These are phyloP conservation scores for Pterulicium gracile DNA, from an alignment of 1,284 basidiomycete species.

Conservation along the genomic window DNA sequence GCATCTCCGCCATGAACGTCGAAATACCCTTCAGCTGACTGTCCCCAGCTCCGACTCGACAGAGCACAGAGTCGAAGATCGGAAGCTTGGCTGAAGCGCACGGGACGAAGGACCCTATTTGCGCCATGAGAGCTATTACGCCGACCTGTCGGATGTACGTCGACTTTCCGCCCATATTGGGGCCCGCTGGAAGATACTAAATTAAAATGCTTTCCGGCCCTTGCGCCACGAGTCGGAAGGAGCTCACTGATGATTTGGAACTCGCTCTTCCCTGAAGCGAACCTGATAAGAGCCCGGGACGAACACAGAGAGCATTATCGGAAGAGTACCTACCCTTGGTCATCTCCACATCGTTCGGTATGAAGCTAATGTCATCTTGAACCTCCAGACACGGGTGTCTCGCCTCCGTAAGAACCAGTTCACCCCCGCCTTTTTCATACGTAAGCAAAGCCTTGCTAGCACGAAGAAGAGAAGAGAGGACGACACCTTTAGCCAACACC, in stretches of 20 bases:
- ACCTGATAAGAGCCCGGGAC: conserved; percentile 2
- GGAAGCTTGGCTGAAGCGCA: conserved; percentile 80
- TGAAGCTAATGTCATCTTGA: conserved; percentile 92
- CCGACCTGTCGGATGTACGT: conserved; percentile 90
- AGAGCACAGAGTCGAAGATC: conserved; percentile 93
- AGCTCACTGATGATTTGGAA: conserved; percentile 77
- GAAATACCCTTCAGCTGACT: conserved; percentile 96
- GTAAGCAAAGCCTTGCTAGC: neutral
- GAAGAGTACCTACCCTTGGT: conserved; percentile 53
- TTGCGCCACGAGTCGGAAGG: conserved; percentile 7
- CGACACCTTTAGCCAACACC: conserved; percentile 59
- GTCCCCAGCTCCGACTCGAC: conserved; percentile 95
- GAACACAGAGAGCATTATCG: conserved; percentile 9
- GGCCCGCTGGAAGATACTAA: conserved; percentile 52
- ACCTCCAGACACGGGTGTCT: conserved; percentile 96
- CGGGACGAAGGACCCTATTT: conserved; percentile 92
- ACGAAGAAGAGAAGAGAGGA: neutral
- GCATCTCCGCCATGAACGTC: conserved; percentile 99
- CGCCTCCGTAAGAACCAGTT: conserved; percentile 70
- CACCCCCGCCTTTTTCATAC: conserved; percentile 51
- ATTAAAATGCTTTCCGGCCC: neutral
- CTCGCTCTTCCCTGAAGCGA: conserved; percentile 53
- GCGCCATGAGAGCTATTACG: conserved; percentile 92
- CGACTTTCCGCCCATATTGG: conserved; percentile 95
- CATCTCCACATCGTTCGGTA: conserved; percentile 91